These are phyloP conservation scores for Caloboletus firmus DNA, from an alignment of 1,284 basidiomycete species.

Conservation along the genomic window DNA sequence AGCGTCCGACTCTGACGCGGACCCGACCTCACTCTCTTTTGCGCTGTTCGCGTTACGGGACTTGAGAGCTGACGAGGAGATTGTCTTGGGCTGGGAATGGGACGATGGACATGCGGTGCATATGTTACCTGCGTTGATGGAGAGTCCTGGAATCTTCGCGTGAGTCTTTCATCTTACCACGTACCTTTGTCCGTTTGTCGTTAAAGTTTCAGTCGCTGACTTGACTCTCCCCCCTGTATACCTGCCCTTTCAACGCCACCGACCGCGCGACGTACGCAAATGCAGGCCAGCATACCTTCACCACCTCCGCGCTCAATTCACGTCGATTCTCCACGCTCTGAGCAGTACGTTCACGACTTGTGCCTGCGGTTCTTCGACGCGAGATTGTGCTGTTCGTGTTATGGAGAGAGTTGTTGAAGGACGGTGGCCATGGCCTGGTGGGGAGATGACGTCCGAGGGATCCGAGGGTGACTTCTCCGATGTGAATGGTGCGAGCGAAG, in stretches of 20 bases:
- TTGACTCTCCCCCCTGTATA: not conserved
- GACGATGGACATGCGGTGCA: constrained; percentile 91
- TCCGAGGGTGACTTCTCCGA: constrained; percentile 28
- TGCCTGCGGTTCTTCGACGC: constrained; percentile 64
- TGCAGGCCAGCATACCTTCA: constrained; percentile 50
- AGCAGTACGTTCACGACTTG: constrained; percentile 76
- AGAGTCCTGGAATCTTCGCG: constrained; percentile 56
- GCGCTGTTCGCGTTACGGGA: constrained; percentile 83
- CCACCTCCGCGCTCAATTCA: constrained; percentile 63
- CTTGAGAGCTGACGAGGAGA: constrained; percentile 80
- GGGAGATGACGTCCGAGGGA: constrained; percentile 34
- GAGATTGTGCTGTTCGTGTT: constrained; percentile 64
- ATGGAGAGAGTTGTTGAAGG: constrained; percentile 65
- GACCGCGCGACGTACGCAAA: not conserved
- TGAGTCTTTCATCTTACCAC: constrained; percentile 36
- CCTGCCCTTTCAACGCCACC: not conserved
- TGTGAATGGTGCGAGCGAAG: constrained; percentile 18
- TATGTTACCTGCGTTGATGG: constrained; percentile 69
- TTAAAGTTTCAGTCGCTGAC: constrained; percentile 2
- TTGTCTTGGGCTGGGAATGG: constrained; percentile 96
- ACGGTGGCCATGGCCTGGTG: constrained; percentile 33
- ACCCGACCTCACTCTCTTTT: constrained; percentile 61
- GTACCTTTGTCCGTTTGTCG: not conserved
- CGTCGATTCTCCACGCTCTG: constrained; percentile 71
- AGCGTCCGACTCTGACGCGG: constrained; percentile 34